Conservation (phyloP, 1,284 basidiomycete species). For the Tremellales sp. region DNA sequence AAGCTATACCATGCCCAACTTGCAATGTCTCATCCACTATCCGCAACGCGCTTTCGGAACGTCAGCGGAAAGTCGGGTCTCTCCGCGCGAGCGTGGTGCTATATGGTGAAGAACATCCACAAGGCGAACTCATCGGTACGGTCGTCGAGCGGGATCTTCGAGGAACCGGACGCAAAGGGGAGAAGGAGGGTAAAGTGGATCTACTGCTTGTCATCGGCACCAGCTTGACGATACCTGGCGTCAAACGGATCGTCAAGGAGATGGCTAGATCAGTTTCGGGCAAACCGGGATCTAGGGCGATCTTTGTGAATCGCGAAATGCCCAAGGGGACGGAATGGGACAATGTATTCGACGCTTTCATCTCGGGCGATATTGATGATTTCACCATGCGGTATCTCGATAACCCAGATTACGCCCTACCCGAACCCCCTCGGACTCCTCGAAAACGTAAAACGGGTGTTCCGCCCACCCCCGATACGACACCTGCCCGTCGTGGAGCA, state of each 20-base stretch:
- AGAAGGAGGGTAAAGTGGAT: constrained; percentile 51
- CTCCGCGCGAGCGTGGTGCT: constrained; percentile 83
- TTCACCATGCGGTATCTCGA: constrained; percentile 60
- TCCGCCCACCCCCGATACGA: too few species aligned
- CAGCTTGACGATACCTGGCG: constrained; percentile 82
- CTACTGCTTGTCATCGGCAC: constrained; percentile 87
- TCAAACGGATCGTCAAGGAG: constrained; percentile 87
- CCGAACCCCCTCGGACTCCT: neutral
- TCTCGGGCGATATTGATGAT: constrained; percentile 79
- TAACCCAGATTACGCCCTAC: neutral
- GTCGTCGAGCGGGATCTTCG: constrained; percentile 71
- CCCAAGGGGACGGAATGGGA: constrained; percentile 85
- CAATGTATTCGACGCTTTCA: constrained; percentile 85
- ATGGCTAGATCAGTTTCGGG: constrained; percentile 69
- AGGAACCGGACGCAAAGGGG: constrained; percentile 49
- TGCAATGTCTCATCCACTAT: constrained; percentile 68
- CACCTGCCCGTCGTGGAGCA: too few species aligned
- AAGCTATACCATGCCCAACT: constrained; percentile 71
- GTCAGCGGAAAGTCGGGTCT: constrained; percentile 72
- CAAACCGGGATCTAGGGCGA: constrained; percentile 57
- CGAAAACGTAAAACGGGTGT: neutral
- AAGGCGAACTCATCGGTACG: constrained; percentile 80
- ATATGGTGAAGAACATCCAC: constrained; percentile 83
- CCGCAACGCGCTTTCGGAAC: constrained; percentile 70
- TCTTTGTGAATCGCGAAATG: constrained; percentile 87